These are phyloP conservation scores for Aspergillus quadrilineatus DNA, from an alignment of 2,329 filamentous ascomycete genomes.

Conservation along the genomic window DNA sequence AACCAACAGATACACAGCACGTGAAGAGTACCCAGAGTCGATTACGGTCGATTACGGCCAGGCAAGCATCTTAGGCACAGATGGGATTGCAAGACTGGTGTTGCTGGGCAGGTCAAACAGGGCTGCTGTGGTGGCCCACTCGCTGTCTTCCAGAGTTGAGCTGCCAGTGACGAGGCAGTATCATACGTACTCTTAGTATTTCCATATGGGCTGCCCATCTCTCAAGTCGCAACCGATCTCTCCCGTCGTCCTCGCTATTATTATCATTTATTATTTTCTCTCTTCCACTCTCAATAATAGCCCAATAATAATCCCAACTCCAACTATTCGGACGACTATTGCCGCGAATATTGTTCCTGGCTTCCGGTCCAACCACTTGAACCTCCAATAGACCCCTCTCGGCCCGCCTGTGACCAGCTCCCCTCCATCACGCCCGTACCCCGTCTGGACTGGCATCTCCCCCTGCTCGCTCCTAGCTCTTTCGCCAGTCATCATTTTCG, in stretches of 20 bases:
- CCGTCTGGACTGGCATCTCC: slow-evolving; percentile 3
- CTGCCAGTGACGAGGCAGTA: slow-evolving; percentile 7
- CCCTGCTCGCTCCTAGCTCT: not conserved
- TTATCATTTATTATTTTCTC: not conserved
- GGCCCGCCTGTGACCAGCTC: slow-evolving; percentile 20
- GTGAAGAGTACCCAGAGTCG: not conserved
- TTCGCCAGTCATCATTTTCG: slow-evolving; percentile 16
- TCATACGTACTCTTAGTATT: not conserved
- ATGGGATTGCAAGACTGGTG: not conserved
- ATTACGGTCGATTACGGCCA: too few relatives aligned
- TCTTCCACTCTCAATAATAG: slow-evolving; percentile 4
- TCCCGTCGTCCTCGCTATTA: not conserved
- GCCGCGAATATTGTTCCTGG: slow-evolving; percentile 12
- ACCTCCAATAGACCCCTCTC: slow-evolving; percentile 22
- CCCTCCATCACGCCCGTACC: not conserved
- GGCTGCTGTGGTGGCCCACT: slow-evolving; percentile 1
- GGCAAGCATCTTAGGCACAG: not conserved
- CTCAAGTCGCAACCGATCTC: not conserved
- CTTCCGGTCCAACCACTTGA: slow-evolving; percentile 16
- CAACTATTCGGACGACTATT: slow-evolving; percentile 5
- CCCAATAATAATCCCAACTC: not conserved
- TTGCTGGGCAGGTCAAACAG: not conserved
- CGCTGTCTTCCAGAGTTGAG: slow-evolving; percentile 3
- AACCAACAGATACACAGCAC: not conserved
- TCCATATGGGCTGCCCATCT: slow-evolving; percentile 3